phyloP scores from a whole-genome alignment of 108 stramenopile species.

The Poteriospumella lacustris region DNA sequence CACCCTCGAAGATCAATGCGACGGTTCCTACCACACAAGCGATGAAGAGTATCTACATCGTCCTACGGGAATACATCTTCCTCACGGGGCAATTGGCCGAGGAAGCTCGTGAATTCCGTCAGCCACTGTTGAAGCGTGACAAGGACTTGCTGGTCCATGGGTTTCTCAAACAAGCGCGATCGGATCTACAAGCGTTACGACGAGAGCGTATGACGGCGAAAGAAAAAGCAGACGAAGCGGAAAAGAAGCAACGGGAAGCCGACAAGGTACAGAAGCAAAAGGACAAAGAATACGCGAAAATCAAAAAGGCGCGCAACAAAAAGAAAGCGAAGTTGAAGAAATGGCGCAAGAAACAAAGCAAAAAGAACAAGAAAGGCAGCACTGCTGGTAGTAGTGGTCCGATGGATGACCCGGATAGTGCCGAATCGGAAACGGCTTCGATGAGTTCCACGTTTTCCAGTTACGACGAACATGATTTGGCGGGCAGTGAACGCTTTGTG shows the following conservation, averaged over 20 bases:
- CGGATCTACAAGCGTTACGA: neutral
- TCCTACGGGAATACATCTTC: neutral
- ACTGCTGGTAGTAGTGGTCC: neutral
- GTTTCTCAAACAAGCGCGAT: neutral
- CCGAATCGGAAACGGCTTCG: no score
- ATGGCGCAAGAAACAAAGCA: neutral
- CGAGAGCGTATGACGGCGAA: constrained; percentile 1
- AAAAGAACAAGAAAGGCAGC: constrained; percentile 19
- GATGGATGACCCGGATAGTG: no score
- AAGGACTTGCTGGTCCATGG: neutral
- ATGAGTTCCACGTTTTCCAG: no score
- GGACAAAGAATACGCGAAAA: no score
- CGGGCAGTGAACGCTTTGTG: no score
- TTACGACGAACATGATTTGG: no score
- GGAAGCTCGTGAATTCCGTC: neutral
- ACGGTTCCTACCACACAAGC: no score
- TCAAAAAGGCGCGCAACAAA: no score
- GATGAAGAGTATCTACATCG: neutral
- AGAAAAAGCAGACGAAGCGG: neutral
- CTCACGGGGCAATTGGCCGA: neutral
- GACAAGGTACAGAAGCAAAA: neutral
- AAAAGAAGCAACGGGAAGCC: neutral
- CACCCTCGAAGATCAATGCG: no score
- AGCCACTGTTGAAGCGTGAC: neutral
- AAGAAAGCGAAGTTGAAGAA: neutral